phyloP scores from a whole-genome alignment of 192 early-diverging fungal species.

The Allomyces javanicus region DNA sequence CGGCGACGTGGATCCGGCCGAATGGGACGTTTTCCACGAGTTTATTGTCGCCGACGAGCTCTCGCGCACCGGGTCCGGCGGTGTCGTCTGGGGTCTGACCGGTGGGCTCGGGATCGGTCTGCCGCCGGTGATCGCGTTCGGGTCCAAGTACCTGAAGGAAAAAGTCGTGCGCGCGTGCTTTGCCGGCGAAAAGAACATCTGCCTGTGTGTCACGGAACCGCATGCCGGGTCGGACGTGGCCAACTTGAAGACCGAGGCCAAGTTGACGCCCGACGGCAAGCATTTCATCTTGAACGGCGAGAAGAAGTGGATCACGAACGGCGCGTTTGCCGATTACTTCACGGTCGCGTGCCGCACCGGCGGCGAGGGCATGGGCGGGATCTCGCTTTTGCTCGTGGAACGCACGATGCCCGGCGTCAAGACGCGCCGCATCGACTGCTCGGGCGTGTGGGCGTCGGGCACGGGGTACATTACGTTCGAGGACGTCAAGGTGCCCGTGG shows the following conservation, averaged over 20 bases:
- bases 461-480: conserved; percentile 63
- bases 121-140: conserved; percentile 52
- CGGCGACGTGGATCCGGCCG: conserved; percentile 23
- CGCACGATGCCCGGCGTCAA: conserved; percentile 47
- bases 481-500: conserved; percentile 69
- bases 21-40: conserved; percentile 49
- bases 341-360: conserved; percentile 63
- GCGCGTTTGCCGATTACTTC: conserved; percentile 65
- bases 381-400: conserved; percentile 54
- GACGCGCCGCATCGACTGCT: conserved; percentile 67
- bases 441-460: conserved; percentile 62
- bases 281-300: conserved; percentile 62
- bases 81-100: conserved; percentile 55
- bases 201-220: conserved; percentile 63
- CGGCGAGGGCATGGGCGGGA: conserved; percentile 52
- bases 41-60: conserved; percentile 64
- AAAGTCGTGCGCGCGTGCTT: conserved; percentile 42
- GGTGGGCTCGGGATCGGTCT: conserved; percentile 60
- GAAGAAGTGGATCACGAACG: conserved; percentile 76
- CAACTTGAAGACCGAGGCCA: conserved; percentile 43
- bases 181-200: conserved; percentile 56
- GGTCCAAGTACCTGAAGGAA: conserved; percentile 41
- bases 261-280: conserved; percentile 41
- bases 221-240: conserved; percentile 53
- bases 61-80: conserved; percentile 58